phyloP scores from a whole-genome alignment of 202 grass and related monocot genomes.

The Hordeum pubiflorum region DNA sequence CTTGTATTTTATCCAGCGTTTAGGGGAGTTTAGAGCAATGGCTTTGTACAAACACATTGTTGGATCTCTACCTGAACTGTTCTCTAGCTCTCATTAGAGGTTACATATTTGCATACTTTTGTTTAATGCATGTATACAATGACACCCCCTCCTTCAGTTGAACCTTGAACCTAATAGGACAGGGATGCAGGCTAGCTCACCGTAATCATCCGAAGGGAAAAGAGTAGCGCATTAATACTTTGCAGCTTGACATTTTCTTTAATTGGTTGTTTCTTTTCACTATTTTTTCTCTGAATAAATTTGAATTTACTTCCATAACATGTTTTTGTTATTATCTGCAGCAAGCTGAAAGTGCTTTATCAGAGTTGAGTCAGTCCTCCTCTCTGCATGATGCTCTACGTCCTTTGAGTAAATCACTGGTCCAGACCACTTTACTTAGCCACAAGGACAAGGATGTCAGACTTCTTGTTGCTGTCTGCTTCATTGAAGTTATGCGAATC shows the following conservation, averaged over 20 bases:
- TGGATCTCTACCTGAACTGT: not conserved
- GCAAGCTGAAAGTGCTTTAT: slow-evolving; percentile 79
- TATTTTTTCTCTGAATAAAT: not conserved
- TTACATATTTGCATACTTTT: not conserved
- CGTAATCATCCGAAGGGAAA: not conserved
- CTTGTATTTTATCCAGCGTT: not conserved
- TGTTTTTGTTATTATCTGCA: slow-evolving; percentile 43
- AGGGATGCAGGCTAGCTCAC: not conserved
- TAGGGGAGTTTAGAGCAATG: not conserved
- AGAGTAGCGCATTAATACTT: not conserved
- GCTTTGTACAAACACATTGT: not conserved
- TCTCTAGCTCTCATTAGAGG: not conserved
- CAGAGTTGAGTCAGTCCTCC: slow-evolving; percentile 71
- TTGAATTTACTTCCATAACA: slow-evolving; percentile 16
- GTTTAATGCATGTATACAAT: not conserved
- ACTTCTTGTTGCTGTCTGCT: slow-evolving; percentile 78
- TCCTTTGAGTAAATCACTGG: slow-evolving; percentile 63
- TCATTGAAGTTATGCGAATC: slow-evolving; percentile 84
- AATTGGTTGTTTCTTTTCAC: slow-evolving; percentile 3
- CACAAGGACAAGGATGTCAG: slow-evolving; percentile 95
- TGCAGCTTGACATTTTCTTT: not conserved
- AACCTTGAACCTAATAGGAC: not conserved
- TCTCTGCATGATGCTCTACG: slow-evolving; percentile 53
- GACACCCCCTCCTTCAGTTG: not conserved
- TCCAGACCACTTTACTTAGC: slow-evolving; percentile 60